phyloP scores from a whole-genome alignment of 1,284 basidiomycete genomes.

The Malassezia equina region DNA sequence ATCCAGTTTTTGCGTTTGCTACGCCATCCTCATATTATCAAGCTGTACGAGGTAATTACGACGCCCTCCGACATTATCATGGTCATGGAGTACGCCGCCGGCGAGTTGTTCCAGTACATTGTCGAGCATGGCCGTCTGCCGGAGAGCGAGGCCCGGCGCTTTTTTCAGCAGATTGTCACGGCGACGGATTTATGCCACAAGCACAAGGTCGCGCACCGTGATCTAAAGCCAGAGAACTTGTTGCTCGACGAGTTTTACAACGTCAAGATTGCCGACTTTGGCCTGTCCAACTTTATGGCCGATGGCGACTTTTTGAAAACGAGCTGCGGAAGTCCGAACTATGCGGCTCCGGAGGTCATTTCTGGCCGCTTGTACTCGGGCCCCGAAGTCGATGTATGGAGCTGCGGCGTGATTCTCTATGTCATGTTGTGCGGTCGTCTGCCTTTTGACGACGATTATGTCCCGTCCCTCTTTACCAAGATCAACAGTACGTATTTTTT shows the following conservation, averaged over 20 bases:
- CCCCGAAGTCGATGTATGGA: constrained; percentile 48
- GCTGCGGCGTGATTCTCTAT: constrained; percentile 46
- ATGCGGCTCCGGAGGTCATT: constrained; percentile 47
- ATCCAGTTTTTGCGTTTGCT: constrained; percentile 46
- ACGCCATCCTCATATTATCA: constrained; percentile 47
- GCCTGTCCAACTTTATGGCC: constrained; percentile 47
- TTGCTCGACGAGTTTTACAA: constrained; percentile 44
- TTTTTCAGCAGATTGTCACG: constrained; percentile 47
- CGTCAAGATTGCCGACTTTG: constrained; percentile 48
- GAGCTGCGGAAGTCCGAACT: constrained; percentile 46
- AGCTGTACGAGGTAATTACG: constrained; percentile 47
- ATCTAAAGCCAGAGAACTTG: constrained; percentile 46
- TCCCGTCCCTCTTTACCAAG: constrained; percentile 48
- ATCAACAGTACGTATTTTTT: constrained; percentile 26
- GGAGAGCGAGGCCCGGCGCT: constrained; percentile 41
- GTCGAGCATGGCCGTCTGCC: constrained; percentile 44
- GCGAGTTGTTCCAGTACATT: constrained; percentile 47
- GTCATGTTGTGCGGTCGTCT: constrained; percentile 46
- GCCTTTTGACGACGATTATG: constrained; percentile 47
- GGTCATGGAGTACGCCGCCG: constrained; percentile 48
- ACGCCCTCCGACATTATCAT: constrained; percentile 47
- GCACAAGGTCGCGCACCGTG: constrained; percentile 45
- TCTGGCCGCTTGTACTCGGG: constrained; percentile 44
- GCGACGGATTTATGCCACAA: constrained; percentile 46
- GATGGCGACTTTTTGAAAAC: constrained; percentile 48